Base-by-base conservation (phyloP, 345 rosid genomes). In the Gossypium anomalum region DNA sequence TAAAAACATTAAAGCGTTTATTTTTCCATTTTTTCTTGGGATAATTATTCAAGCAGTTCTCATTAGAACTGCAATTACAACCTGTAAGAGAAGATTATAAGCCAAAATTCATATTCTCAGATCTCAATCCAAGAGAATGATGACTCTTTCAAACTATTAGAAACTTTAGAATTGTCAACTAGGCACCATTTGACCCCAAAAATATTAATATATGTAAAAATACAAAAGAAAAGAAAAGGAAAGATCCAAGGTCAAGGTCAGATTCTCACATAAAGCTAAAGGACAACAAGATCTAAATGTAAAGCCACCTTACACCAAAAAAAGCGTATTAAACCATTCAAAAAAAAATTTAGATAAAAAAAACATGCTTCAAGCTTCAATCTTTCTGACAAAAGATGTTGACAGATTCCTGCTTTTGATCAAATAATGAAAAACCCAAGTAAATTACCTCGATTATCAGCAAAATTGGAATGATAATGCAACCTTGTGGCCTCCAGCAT, bases 401-500 rank as follows among this genome's bases (percentile, higher is more conserved):
- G 16, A 69, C 13, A 16, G 52, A 17, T 51, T 45, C 60, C 4
- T 27, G 49, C 27, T 17, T 27, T 64, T 49, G 68, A 55, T 23
- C 62, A 49, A 63, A 22, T 25, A 13, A 47, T 29, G 44, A 47
- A 61, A 67, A 19, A 65, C 73, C 49, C 17, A 22, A 27, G 19
- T 43, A 47, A 62, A 73, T 71, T 80, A 94, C 98, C 97, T 78
- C 93, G 84, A 79, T 85, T 89, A 82, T 95, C 98, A 0, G 97
- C 97, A 27, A 91, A 93, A 85, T 93, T 95, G 27, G 99, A 90
- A 70, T 95, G 99, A 78, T 91, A 95, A 87, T 93, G 99, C 75
- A 93, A 52, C 83, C 90, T 89, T 19, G 96, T 91, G 25, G 97
- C 97, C 82, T 95, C 99, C 45, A 95, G 86, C 96, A 95, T 80